Conservation (phyloP, 164 flowering plant genomes). For the Umbellularia californica region DNA sequence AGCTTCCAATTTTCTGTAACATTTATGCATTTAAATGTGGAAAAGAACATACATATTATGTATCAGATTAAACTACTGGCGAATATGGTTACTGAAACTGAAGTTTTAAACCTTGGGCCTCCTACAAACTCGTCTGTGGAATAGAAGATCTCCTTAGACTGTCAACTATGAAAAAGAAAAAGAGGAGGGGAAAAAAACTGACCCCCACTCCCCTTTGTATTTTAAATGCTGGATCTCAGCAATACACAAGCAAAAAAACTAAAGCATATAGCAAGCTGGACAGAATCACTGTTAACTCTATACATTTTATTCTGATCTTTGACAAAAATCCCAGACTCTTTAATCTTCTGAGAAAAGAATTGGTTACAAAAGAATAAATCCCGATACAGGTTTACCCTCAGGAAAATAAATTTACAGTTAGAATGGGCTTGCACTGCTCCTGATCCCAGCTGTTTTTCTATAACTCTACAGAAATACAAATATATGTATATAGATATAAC, state of each 20-base stretch:
- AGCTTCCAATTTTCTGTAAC: too few species aligned
- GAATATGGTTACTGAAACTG: too few species aligned
- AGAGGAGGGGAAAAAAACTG: too few species aligned
- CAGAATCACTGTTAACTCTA: constrained; percentile 2
- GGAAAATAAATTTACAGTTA: constrained; percentile 23
- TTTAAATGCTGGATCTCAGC: not conserved
- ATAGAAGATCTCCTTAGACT: too few species aligned
- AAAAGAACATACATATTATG: too few species aligned
- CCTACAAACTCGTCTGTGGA: too few species aligned
- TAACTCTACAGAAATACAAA: constrained; percentile 6
- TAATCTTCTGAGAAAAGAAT: constrained; percentile 17
- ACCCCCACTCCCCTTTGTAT: too few species aligned
- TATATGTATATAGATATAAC: not conserved
- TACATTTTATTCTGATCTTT: constrained; percentile 11
- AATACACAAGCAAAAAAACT: not conserved
- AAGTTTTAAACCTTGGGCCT: too few species aligned
- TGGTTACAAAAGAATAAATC: constrained; percentile 17
- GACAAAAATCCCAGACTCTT: constrained; percentile 14
- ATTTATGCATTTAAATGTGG: too few species aligned
- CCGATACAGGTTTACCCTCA: constrained; percentile 16
- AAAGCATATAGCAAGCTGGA: not conserved
- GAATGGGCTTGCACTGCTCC: constrained; percentile 11
- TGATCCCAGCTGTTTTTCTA: not conserved
- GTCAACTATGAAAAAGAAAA: too few species aligned
- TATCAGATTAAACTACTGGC: too few species aligned